A percentile compares a stretch with the other conserved stretches of the same genome.
Evolutionary conservation across 345 rosid genomes (phyloP).

Genomic region (Populus davidiana): DNA sequence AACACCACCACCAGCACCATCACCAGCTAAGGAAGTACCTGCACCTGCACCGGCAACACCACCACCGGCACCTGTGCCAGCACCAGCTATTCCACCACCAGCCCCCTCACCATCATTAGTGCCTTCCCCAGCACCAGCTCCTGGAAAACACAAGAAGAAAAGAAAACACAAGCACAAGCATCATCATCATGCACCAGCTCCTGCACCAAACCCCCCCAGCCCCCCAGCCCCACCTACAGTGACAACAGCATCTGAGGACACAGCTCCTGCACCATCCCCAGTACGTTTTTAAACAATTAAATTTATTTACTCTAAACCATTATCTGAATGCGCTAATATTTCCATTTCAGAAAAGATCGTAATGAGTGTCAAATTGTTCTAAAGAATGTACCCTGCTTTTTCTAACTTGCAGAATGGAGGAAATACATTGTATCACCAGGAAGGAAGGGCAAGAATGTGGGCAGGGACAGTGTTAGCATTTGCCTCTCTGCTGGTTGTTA

Average conservation of each 20-base stretch:
- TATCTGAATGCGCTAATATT: background rate
- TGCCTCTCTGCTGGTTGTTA: conserved; percentile 46
- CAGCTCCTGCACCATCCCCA: conserved; percentile 79
- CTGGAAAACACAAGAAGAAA: conserved; percentile 23
- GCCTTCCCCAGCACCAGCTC: conserved; percentile 23
- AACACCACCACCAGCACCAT: conserved; percentile 37
- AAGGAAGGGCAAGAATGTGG: conserved; percentile 47
- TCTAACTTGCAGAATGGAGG: conserved; percentile 58
- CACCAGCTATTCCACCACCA: conserved; percentile 40
- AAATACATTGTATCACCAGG: conserved; percentile 37
- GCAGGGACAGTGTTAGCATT: conserved; percentile 44
- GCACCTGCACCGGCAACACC: conserved; percentile 28
- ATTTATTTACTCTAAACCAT: background rate
- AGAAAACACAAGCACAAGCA: conserved; percentile 25
- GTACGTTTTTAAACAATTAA: conserved; percentile 14
- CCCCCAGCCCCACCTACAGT: conserved; percentile 85
- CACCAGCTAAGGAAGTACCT: conserved; percentile 28
- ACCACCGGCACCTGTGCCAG: conserved; percentile 18
- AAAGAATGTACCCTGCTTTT: conserved; percentile 8
- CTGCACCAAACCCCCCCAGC: conserved; percentile 40
- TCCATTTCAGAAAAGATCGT: background rate
- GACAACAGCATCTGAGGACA: conserved; percentile 46
- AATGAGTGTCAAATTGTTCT: background rate
- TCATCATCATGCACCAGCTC: conserved; percentile 30
- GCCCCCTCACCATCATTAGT: conserved; percentile 25